Conservation (phyloP, 805 yeast genomes). For the Danielia reshetovae region DNA sequence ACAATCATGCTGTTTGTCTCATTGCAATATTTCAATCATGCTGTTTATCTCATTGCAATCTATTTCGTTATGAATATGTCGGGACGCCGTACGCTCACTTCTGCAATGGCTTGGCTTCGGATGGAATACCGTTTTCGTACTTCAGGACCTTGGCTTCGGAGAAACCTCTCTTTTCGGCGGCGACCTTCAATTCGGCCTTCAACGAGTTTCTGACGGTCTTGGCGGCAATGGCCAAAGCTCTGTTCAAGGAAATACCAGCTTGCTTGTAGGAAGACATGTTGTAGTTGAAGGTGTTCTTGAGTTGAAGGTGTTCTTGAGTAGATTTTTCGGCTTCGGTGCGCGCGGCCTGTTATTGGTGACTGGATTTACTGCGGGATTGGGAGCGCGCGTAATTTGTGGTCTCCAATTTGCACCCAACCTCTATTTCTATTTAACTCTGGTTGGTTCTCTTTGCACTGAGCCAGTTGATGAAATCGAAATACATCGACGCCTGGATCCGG, state of each 20-base stretch:
- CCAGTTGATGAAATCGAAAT: constrained; percentile 82
- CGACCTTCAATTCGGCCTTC: constrained; percentile 78
- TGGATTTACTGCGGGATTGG: constrained; percentile 7
- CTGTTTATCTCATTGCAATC: not conserved
- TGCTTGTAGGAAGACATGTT: constrained; percentile 46
- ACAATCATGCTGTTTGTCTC: not conserved
- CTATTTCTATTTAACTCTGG: not conserved
- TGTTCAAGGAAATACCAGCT: constrained; percentile 63
- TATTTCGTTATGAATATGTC: not conserved
- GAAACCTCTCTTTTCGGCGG: constrained; percentile 65
- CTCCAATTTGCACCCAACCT: not conserved
- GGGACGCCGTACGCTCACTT: constrained; percentile 14
- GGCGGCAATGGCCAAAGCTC: constrained; percentile 88
- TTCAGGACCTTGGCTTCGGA: constrained; percentile 72
- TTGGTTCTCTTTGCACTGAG: constrained; percentile 25
- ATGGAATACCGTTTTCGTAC: constrained; percentile 63
- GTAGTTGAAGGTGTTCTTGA: constrained; percentile 1
- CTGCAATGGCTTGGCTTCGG: constrained; percentile 37
- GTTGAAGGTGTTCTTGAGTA: constrained; percentile 2
- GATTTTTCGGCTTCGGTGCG: constrained; percentile 5
- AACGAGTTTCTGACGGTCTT: constrained; percentile 81
- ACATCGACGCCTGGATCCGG: constrained; percentile 52
- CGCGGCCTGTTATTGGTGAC: constrained; percentile 18
- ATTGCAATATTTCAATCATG: not conserved
- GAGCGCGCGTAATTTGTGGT: constrained; percentile 2